These are phyloP conservation scores for Lasiodiplodia theobromae DNA, from an alignment of 2,329 filamentous ascomycete genomes.

Conservation along the genomic window DNA sequence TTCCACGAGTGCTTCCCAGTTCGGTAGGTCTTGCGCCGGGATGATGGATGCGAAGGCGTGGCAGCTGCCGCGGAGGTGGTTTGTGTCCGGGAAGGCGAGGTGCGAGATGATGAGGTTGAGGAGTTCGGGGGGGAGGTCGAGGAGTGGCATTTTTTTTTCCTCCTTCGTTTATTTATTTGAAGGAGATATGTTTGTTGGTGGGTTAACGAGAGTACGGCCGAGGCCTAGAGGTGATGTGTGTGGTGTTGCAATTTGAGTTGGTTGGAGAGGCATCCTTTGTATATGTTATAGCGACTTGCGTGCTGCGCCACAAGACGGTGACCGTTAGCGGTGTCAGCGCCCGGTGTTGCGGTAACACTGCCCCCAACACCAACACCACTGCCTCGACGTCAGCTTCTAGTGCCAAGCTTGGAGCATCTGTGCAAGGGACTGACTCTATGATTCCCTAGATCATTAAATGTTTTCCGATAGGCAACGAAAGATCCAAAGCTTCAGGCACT, in stretches of 20 bases:
- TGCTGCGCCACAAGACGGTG: conserved; percentile 3
- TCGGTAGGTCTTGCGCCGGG: background rate
- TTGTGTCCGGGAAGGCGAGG: conserved; percentile 1
- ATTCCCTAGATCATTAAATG: too few species aligned
- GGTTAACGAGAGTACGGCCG: background rate
- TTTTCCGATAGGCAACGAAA: too few species aligned
- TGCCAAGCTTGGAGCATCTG: too few species aligned
- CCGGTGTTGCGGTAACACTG: conserved; percentile 7
- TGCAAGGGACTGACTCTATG: too few species aligned
- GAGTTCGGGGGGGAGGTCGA: conserved; percentile 10
- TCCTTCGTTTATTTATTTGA: background rate
- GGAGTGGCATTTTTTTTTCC: background rate
- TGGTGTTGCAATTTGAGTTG: background rate
- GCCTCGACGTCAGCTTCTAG: background rate
- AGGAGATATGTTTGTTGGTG: background rate
- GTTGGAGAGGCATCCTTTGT: background rate
- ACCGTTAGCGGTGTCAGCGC: background rate
- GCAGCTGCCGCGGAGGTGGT: conserved; percentile 13
- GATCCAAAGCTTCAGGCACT: too few species aligned
- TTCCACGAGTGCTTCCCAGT: background rate
- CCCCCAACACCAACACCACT: background rate
- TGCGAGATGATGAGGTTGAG: background rate
- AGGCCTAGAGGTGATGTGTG: background rate
- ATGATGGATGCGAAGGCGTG: background rate
- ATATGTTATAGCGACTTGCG: background rate